Evolutionary conservation across 1,284 basidiomycete genomes (phyloP).

Genomic region (Heterobasidion occidentale): DNA sequence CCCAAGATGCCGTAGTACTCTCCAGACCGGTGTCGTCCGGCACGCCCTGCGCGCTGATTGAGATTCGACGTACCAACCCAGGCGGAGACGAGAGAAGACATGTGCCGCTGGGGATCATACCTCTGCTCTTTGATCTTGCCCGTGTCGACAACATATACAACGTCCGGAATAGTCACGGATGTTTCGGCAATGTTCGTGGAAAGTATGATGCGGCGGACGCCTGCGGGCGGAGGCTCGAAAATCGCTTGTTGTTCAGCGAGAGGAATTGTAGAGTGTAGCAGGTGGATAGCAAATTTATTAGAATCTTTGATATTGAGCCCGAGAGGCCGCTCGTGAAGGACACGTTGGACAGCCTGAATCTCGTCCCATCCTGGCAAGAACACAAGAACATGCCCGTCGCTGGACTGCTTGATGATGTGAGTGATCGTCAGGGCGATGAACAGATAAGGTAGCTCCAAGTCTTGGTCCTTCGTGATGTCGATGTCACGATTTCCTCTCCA

Average conservation of each 20-base stretch:
- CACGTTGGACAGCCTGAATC: constrained; percentile 73
- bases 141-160: constrained; percentile 91
- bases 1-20: constrained; percentile 89
- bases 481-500: constrained; percentile 1
- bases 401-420: constrained; percentile 68
- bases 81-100: constrained; percentile 81
- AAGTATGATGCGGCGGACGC: constrained; percentile 83
- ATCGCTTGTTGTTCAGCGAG: constrained; percentile 87
- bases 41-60: constrained; percentile 90
- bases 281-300: constrained; percentile 68
- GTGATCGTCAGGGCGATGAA: constrained; percentile 81
- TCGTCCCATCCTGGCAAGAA: constrained; percentile 94
- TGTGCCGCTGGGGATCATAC: constrained; percentile 87
- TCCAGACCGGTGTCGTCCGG: constrained; percentile 87
- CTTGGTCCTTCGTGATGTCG: constrained; percentile 36
- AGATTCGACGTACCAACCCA: constrained; percentile 94
- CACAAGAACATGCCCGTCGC: constrained; percentile 86
- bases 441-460: constrained; percentile 79
- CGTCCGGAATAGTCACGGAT: constrained; percentile 93
- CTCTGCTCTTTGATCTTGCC: constrained; percentile 88
- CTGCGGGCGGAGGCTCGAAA: constrained; percentile 73
- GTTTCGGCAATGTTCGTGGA: constrained; percentile 98
- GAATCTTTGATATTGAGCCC: constrained; percentile 57
- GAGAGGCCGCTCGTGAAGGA: constrained; percentile 51
- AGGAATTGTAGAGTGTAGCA: constrained; percentile 89